Evolutionary conservation across 208 protist genomes (phyloP).

Genomic region (Leishmania lainsoni): DNA sequence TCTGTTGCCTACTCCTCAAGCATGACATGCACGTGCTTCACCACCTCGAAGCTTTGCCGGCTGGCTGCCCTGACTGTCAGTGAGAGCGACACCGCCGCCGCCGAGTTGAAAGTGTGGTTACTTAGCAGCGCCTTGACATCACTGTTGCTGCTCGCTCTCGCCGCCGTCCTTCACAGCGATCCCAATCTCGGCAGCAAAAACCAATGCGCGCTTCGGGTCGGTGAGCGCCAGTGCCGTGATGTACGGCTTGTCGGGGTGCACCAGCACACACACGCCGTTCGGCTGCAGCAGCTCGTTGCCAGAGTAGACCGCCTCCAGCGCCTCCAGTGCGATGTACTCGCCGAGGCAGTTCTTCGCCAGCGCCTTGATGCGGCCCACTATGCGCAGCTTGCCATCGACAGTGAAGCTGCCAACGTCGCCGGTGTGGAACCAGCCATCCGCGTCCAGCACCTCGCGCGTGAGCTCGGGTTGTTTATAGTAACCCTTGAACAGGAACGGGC

Average conservation of each 20-base stretch:
- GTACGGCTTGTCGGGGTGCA: constrained; percentile 64
- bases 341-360: constrained; percentile 92
- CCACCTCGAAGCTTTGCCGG: no score
- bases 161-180: not conserved
- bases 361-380: constrained; percentile 92
- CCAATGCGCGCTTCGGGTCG: constrained; percentile 40
- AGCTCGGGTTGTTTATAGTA: constrained; percentile 92
- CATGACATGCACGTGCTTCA: constrained; percentile 6
- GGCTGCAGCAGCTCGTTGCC: constrained; percentile 65
- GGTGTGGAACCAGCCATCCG: constrained; percentile 42
- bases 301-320: constrained; percentile 84
- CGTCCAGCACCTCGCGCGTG: constrained; percentile 70
- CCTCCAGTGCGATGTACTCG: constrained; percentile 92
- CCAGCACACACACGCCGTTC: constrained; percentile 77
- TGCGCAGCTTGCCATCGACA: constrained; percentile 56
- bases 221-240: constrained; percentile 68
- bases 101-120: no score
- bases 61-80: no score
- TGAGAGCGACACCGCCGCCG: no score
- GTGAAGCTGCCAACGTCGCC: constrained; percentile 80
- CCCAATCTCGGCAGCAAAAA: constrained; percentile 50
- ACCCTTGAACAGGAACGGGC: constrained; percentile 83
- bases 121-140: no score
- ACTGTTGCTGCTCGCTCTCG: no score
- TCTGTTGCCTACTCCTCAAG: constrained; percentile 77